Evolutionary conservation across 495 filamentous ascomycete genomes (phyloP).

Genomic region (Chaetomium cochliodes): DNA sequence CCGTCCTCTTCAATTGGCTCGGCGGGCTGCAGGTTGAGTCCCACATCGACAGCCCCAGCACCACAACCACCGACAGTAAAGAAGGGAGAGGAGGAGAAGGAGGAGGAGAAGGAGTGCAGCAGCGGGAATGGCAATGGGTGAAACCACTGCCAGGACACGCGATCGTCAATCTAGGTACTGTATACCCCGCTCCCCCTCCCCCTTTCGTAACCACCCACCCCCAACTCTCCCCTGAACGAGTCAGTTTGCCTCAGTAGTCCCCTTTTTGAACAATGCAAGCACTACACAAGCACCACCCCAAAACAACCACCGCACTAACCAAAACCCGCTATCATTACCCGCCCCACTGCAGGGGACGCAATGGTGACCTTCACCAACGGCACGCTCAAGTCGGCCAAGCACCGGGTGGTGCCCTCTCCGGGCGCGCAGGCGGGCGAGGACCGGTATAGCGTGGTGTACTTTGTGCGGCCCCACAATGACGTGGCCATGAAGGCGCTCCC

Average conservation of each 20-base stretch:
- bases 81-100: too few relatives aligned
- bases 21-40: constrained; percentile 56
- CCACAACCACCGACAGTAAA: background rate
- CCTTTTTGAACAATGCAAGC: background rate
- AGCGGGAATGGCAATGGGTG: constrained; percentile 53
- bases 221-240: background rate
- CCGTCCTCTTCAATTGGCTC: constrained; percentile 60
- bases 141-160: constrained; percentile 56
- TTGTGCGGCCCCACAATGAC: constrained; percentile 58
- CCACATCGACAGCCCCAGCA: background rate
- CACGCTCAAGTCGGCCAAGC: constrained; percentile 60
- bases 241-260: background rate
- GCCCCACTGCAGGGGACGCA: constrained; percentile 50
- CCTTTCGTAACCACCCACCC: background rate
- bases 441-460: constrained; percentile 63
- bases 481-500: constrained; percentile 49
- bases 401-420: constrained; percentile 60
- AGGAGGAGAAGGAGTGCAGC: background rate
- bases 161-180: constrained; percentile 55
- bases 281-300: background rate
- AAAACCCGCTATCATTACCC: background rate
- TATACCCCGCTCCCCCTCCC: background rate
- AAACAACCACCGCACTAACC: constrained; percentile 1
- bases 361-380: constrained; percentile 63
- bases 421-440: constrained; percentile 51